These are phyloP conservation scores for Cercophora sp. DNA, from an alignment of 495 filamentous ascomycete species.

Conservation along the genomic window DNA sequence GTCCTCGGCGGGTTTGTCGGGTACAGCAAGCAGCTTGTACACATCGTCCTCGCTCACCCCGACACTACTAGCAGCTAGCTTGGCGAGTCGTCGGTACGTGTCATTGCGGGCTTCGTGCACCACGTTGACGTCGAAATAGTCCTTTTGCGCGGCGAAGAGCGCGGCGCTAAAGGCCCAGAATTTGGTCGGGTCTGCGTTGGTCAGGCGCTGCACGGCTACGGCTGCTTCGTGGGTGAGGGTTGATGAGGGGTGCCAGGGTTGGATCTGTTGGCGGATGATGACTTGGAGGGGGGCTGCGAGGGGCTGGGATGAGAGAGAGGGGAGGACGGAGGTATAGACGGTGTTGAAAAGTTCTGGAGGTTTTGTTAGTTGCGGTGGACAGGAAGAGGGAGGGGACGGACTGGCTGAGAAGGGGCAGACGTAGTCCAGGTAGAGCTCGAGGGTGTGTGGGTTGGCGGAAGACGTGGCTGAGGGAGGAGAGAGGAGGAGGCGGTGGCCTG, in stretches of 20 bases:
- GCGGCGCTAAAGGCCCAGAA: slow-evolving; percentile 75
- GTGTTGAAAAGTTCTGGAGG: slow-evolving; percentile 58
- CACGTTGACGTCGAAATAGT: slow-evolving; percentile 78
- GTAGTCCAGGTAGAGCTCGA: slow-evolving; percentile 84
- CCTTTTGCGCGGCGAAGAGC: slow-evolving; percentile 65
- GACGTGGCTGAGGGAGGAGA: slow-evolving; percentile 23
- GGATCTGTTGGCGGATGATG: slow-evolving; percentile 85
- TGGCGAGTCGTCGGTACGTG: slow-evolving; percentile 75
- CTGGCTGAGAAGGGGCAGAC: slow-evolving; percentile 64
- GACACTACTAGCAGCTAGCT: slow-evolving; percentile 55
- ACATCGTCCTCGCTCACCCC: slow-evolving; percentile 65
- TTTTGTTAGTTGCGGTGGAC: slow-evolving; percentile 40
- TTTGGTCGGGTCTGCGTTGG: slow-evolving; percentile 60
- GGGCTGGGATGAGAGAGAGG: slow-evolving; percentile 35
- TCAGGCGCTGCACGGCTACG: slow-evolving; percentile 64
- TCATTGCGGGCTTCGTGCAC: slow-evolving; percentile 77
- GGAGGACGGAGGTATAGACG: slow-evolving; percentile 51
- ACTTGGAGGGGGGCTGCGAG: slow-evolving; percentile 60
- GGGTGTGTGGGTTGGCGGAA: slow-evolving; percentile 54
- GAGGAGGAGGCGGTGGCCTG: slow-evolving; percentile 59
- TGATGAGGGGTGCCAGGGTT: slow-evolving; percentile 92
- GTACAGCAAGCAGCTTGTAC: slow-evolving; percentile 59
- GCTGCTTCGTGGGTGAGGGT: slow-evolving; percentile 86
- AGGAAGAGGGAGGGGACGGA: slow-evolving; percentile 15
- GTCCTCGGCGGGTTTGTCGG: slow-evolving; percentile 56